Evolutionary conservation across 108 stramenopile genomes (phyloP).

Genomic region (Fistulifera solaris): DNA sequence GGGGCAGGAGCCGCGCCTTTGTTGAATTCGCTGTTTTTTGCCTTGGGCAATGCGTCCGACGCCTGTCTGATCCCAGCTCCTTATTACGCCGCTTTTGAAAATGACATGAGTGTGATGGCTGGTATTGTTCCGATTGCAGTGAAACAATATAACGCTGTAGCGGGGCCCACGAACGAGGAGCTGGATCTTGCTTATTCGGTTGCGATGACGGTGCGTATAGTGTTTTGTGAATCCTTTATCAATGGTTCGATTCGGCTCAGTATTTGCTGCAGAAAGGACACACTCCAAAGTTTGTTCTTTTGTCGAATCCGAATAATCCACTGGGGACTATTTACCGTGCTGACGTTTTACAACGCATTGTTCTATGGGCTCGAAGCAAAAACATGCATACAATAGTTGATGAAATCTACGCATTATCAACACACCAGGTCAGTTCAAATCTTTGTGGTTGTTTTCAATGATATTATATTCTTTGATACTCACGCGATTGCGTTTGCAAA

Average conservation of each 20-base stretch:
- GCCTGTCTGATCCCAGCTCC: conserved; percentile 86
- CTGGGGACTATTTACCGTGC: conserved; percentile 66
- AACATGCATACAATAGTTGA: conserved; percentile 77
- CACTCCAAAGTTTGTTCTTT: conserved; percentile 60
- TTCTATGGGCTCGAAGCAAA: conserved; percentile 66
- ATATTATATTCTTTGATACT: not conserved
- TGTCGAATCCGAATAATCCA: conserved; percentile 92
- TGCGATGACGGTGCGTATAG: not conserved
- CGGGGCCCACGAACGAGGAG: conserved; percentile 56
- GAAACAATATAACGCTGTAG: conserved; percentile 35
- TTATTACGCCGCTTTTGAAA: conserved; percentile 91
- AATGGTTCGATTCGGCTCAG: too few species aligned
- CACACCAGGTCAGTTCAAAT: conserved; percentile 2
- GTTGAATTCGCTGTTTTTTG: conserved; percentile 56
- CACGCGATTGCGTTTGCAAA: conserved; percentile 6
- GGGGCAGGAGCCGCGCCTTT: conserved; percentile 62
- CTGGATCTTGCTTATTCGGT: conserved; percentile 49
- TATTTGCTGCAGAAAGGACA: conserved; percentile 28
- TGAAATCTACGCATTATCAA: conserved; percentile 81
- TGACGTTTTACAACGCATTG: conserved; percentile 29
- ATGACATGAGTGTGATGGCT: conserved; percentile 60
- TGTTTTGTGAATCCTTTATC: not conserved
- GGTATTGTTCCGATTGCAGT: conserved; percentile 59
- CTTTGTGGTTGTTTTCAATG: not conserved
- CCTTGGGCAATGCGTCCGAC: conserved; percentile 74